These are phyloP conservation scores for Aspergillus oerlinghausenensis DNA, from an alignment of 2,329 filamentous ascomycete genomes.

Conservation along the genomic window DNA sequence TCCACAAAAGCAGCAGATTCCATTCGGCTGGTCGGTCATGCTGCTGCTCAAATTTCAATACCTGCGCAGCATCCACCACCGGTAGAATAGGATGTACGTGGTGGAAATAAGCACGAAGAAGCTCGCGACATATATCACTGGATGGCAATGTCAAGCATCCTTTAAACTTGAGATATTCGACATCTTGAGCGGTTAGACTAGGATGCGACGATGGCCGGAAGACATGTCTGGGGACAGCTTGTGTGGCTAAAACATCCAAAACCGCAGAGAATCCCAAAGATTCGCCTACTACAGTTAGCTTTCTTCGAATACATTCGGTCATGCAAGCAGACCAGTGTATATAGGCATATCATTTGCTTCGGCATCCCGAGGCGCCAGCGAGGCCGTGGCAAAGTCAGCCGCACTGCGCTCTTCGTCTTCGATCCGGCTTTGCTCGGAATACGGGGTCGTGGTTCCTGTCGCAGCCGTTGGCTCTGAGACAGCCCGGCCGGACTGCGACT, in stretches of 20 bases:
- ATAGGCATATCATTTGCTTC: conserved; percentile 18
- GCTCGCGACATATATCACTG: conserved; percentile 24
- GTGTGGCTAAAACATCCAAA: background rate
- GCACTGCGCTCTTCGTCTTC: conserved; percentile 21
- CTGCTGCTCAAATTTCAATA: conserved; percentile 25
- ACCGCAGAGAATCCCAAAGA: background rate
- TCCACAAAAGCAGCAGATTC: conserved; percentile 38
- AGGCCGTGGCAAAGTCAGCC: conserved; percentile 22
- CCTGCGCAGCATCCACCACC: conserved; percentile 28
- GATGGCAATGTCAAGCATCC: conserved; percentile 32
- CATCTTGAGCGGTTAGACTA: conserved; percentile 15
- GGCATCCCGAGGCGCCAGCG: conserved; percentile 14
- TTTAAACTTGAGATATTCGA: conserved; percentile 26
- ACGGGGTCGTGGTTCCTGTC: background rate
- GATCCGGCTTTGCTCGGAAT: conserved; percentile 3
- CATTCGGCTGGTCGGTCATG: conserved; percentile 24
- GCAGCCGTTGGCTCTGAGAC: background rate
- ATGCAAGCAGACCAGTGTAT: conserved; percentile 17
- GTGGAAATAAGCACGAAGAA: conserved; percentile 34
- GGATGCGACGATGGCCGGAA: conserved; percentile 10
- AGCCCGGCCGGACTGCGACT: background rate
- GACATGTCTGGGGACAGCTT: background rate
- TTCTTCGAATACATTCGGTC: background rate
- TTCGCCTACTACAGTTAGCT: background rate
- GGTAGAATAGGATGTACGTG: conserved; percentile 38